phyloP scores from a whole-genome alignment of 2,329 filamentous ascomycete species.

The Diaporthe citriasiana region DNA sequence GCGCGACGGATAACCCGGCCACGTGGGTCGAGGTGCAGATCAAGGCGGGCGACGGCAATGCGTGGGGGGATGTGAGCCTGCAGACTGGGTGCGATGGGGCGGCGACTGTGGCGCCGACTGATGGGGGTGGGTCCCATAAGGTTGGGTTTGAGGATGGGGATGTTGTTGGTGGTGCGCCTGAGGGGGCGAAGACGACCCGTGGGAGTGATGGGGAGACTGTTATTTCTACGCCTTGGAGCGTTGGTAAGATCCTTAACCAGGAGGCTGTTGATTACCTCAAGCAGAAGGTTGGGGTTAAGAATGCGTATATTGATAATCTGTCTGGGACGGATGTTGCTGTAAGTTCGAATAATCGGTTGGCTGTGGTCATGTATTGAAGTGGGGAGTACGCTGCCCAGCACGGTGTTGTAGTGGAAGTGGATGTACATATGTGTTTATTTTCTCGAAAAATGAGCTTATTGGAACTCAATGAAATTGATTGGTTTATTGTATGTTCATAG shows the following conservation, averaged over 20 bases:
- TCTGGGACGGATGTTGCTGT: slow-evolving; percentile 32
- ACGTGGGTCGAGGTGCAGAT: slow-evolving; percentile 42
- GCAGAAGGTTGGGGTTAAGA: slow-evolving; percentile 18
- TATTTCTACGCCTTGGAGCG: slow-evolving; percentile 34
- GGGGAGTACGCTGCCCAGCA: neutral
- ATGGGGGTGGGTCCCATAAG: slow-evolving; percentile 7
- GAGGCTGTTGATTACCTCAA: slow-evolving; percentile 33
- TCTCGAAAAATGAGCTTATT: no score
- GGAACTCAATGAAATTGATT: no score
- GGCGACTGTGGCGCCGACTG: slow-evolving; percentile 30
- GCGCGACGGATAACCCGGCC: slow-evolving; percentile 34
- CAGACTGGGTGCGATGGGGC: slow-evolving; percentile 39
- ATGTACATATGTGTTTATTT: neutral
- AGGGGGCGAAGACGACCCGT: slow-evolving; percentile 28
- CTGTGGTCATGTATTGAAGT: slow-evolving; percentile 21
- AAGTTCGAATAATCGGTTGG: slow-evolving; percentile 39
- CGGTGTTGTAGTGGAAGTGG: no score
- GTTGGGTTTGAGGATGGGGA: slow-evolving; percentile 28
- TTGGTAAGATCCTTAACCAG: slow-evolving; percentile 29
- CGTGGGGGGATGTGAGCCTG: slow-evolving; percentile 38
- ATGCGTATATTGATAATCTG: slow-evolving; percentile 35
- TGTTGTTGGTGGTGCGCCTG: slow-evolving; percentile 20
- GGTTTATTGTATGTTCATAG: no score
- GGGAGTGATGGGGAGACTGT: slow-evolving; percentile 25
- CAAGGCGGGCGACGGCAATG: slow-evolving; percentile 32